Percentiles rank a stretch among this genome's conserved stretches.
Evolutionary conservation across 805 yeast species (phyloP).

Genomic region (Candida sakaeoensis): DNA sequence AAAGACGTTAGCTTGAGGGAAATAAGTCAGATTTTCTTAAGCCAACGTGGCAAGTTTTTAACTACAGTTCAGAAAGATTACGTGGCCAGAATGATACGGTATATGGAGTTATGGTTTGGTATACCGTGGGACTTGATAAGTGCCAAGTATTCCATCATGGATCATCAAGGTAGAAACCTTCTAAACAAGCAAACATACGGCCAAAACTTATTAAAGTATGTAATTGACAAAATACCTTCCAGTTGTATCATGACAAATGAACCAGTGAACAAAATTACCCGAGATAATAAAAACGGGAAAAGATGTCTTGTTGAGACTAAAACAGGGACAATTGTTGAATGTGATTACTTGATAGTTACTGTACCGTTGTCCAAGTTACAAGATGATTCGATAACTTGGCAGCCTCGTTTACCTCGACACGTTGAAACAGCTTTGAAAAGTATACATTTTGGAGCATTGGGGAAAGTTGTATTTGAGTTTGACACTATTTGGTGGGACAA

Average conservation of each 20-base stretch:
- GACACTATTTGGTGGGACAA: conserved; percentile 42
- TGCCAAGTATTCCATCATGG: conserved; percentile 64
- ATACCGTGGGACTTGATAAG: conserved; percentile 63
- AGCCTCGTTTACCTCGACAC: conserved; percentile 19
- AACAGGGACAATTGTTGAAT: conserved; percentile 25
- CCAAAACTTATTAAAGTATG: conserved; percentile 44
- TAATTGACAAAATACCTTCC: conserved; percentile 33
- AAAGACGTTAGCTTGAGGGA: conserved; percentile 52
- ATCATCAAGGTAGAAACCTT: conserved; percentile 77
- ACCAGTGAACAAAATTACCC: conserved; percentile 39
- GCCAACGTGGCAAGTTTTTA: conserved; percentile 43
- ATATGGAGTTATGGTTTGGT: conserved; percentile 77
- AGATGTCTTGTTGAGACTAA: conserved; percentile 30
- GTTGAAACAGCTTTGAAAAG: conserved; percentile 18
- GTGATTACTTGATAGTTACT: conserved; percentile 66
- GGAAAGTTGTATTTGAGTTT: conserved; percentile 42
- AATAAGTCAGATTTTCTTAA: conserved; percentile 45
- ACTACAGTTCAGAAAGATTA: conserved; percentile 48
- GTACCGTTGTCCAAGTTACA: conserved; percentile 73
- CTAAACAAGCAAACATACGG: conserved; percentile 56
- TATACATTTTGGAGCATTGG: conserved; percentile 37
- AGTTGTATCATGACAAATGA: conserved; percentile 37
- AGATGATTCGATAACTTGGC: conserved; percentile 37
- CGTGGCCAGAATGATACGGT: conserved; percentile 51
- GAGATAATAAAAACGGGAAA: conserved; percentile 15